A percentile compares a stretch with the other conserved stretches of the same genome.
These are phyloP conservation scores for Centella asiatica DNA, from an alignment of 129 eudicot species.

Conservation along the genomic window DNA sequence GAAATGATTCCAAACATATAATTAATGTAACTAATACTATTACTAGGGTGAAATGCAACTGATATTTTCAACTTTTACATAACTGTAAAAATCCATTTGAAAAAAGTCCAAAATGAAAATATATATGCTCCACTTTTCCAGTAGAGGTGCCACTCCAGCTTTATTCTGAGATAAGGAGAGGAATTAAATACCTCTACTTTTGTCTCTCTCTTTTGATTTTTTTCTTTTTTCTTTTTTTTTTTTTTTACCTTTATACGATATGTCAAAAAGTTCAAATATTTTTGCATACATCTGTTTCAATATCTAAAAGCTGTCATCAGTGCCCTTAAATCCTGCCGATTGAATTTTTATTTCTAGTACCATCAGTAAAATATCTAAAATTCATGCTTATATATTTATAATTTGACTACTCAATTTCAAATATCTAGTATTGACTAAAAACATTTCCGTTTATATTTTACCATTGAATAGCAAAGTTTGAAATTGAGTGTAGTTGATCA, in stretches of 20 bases:
- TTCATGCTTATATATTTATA: too few species aligned
- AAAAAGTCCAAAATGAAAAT: slow-evolving; percentile 18
- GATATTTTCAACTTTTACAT: background rate
- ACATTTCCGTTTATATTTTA: too few species aligned
- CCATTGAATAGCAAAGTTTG: too few species aligned
- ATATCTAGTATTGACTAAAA: too few species aligned
- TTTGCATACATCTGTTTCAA: background rate
- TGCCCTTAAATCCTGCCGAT: background rate
- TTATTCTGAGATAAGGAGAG: slow-evolving; percentile 19
- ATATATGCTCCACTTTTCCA: slow-evolving; percentile 38
- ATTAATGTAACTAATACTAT: background rate
- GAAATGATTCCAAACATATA: too few species aligned
- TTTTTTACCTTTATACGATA: slow-evolving; percentile 10
- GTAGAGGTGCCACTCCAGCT: slow-evolving; percentile 12
- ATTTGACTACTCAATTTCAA: too few species aligned
- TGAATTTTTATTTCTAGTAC: too few species aligned
- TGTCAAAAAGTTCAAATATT: background rate
- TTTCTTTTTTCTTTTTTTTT: slow-evolving; percentile 19
- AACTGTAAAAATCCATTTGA: slow-evolving; percentile 9
- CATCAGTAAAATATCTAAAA: too few species aligned
- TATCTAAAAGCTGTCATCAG: background rate
- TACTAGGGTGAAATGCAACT: background rate
- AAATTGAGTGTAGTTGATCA: too few species aligned
- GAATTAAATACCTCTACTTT: slow-evolving; percentile 35
- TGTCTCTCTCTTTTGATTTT: too few species aligned